These are phyloP conservation scores for Cyclotella sp. DNA, from an alignment of 108 stramenopile species.

Conservation along the genomic window DNA sequence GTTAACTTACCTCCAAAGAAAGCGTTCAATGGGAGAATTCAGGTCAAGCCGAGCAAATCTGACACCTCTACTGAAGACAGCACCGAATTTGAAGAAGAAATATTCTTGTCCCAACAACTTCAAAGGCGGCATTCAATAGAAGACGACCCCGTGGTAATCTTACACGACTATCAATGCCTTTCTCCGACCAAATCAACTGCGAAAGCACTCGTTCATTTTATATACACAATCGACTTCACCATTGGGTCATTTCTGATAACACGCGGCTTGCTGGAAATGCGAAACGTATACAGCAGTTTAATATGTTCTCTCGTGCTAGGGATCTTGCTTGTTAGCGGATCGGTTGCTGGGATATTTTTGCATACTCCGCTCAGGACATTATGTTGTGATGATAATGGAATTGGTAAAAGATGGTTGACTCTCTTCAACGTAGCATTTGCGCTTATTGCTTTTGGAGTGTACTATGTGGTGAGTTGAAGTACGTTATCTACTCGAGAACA, in stretches of 20 bases:
- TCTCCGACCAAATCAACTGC: neutral
- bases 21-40: no score
- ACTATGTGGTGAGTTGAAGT: slow-evolving; percentile 8
- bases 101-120: no score
- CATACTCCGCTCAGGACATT: neutral
- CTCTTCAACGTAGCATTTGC: neutral
- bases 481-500: neutral
- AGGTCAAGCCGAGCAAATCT: no score
- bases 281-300: neutral
- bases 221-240: neutral
- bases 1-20: no score
- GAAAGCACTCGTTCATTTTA: neutral
- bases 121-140: no score
- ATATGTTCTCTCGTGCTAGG: neutral
- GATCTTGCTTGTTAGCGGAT: neutral
- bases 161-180: neutral
- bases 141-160: no score
- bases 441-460: slow-evolving; percentile 7
- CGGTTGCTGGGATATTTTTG: neutral
- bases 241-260: slow-evolving; percentile 8
- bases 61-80: no score
- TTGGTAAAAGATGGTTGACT: neutral
- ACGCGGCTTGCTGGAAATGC: neutral
- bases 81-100: no score
- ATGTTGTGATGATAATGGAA: neutral